Percentiles rank a stretch among this genome's conserved stretches.
Conservation (phyloP, 371 early-diverging fungal species). For the Mucor irregularis region DNA sequence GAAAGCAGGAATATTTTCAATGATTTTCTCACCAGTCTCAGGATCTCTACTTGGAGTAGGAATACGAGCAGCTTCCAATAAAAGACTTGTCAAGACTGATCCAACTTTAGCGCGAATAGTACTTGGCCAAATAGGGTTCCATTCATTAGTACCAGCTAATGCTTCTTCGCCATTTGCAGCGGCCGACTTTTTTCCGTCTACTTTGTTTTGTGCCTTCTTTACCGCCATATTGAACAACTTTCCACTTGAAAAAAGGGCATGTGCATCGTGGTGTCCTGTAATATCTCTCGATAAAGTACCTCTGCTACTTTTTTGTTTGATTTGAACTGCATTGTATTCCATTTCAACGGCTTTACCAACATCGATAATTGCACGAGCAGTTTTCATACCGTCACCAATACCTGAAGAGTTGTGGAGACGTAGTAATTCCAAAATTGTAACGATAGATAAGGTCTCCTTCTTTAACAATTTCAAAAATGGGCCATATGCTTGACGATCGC, state of each 20-base stretch:
- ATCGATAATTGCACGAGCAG: slow-evolving; percentile 60
- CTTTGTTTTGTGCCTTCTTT: slow-evolving; percentile 65
- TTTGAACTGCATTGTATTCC: slow-evolving; percentile 81
- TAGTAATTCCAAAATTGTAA: slow-evolving; percentile 82
- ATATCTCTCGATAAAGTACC: background rate
- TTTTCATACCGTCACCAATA: slow-evolving; percentile 64
- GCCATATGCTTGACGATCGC: slow-evolving; percentile 57
- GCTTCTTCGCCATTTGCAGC: slow-evolving; percentile 4
- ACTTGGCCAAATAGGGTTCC: slow-evolving; percentile 71
- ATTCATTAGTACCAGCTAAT: slow-evolving; percentile 33
- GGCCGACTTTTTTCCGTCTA: slow-evolving; percentile 42
- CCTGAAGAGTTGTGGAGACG: slow-evolving; percentile 65
- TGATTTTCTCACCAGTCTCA: slow-evolving; percentile 53
- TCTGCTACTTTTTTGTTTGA: slow-evolving; percentile 50
- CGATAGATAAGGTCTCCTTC: slow-evolving; percentile 79
- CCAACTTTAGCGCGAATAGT: slow-evolving; percentile 67
- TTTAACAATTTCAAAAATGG: slow-evolving; percentile 75
- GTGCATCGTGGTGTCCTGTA: slow-evolving; percentile 42
- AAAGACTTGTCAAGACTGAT: slow-evolving; percentile 66
- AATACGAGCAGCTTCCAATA: slow-evolving; percentile 77
- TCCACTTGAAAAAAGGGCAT: slow-evolving; percentile 66
- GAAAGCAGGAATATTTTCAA: slow-evolving; percentile 79
- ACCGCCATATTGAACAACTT: slow-evolving; percentile 81
- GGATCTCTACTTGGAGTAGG: slow-evolving; percentile 61
- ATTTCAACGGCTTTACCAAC: slow-evolving; percentile 83